A percentile compares a stretch with the other conserved stretches of the same genome.
These are phyloP conservation scores for Gentiana dahurica DNA, from an alignment of 257 asterid genomes.

Conservation along the genomic window DNA sequence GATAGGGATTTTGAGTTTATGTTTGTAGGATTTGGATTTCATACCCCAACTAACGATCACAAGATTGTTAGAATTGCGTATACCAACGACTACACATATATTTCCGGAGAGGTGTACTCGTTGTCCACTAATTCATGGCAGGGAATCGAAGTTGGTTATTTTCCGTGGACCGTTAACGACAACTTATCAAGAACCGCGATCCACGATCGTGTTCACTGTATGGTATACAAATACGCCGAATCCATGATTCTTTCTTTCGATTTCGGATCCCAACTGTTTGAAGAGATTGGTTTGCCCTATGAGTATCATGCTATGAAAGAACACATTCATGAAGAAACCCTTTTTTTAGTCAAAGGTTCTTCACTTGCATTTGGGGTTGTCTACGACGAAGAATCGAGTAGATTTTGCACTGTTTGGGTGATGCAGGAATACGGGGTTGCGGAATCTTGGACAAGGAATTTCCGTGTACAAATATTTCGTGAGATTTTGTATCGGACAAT, in stretches of 20 bases:
- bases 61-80: conserved; percentile 8
- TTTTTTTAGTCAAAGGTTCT: not conserved
- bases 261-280: conserved; percentile 3
- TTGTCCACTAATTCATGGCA: conserved; percentile 5
- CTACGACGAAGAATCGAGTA: not conserved
- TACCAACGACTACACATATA: not conserved
- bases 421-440: conserved; percentile 16
- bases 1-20: not conserved
- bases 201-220: conserved; percentile 12
- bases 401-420: conserved; percentile 4
- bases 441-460: conserved; percentile 9
- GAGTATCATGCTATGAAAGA: not conserved
- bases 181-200: not conserved
- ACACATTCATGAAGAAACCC: not conserved
- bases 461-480: not conserved
- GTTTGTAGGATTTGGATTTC: conserved; percentile 12
- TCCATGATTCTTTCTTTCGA: conserved; percentile 9
- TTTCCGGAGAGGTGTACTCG: conserved; percentile 11
- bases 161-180: conserved; percentile 1
- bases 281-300: conserved; percentile 1
- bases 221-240: not conserved
- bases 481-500: not conserved
- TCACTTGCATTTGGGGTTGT: conserved; percentile 1
- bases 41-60: conserved; percentile 3
- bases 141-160: not conserved